Evolutionary conservation across 768 basidiomycete species (phyloP), one percentile per base, ranked within the genome.

Genomic region (Gelatoporia subvermispora): DNA sequence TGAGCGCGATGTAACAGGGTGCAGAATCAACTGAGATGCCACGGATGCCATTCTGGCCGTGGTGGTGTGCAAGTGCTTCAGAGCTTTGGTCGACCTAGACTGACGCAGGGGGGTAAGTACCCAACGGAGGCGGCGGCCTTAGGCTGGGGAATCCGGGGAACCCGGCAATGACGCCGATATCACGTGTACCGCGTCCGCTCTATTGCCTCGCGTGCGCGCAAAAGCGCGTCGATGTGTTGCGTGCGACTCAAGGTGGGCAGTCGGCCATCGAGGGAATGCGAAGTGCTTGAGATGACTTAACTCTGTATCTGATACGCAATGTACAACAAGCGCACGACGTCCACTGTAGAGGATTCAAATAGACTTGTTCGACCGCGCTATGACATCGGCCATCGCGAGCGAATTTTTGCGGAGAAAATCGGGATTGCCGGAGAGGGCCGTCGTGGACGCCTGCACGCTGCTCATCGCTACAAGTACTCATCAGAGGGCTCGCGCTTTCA

Each of bases 1-100:
- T 21, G 79, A 68, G 53, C 86, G 81, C 31, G 86, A 85, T 25
- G 91, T 74, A 1, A 77, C 71, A 8, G 95, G 95, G 59, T 97
- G 93, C 39, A 97, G 78, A 49, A 97, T 75, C 53, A 95, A 62
- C 60, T 93, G 88, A 17, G 85, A 81, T 20, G 84, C 83, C 43
- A 81, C 54, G 56, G 62, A 71, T 52, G 69, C 56, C 68, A 69
- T 70, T 41, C 18, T 49, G 45, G 20, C 35, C 25, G 17, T 36
- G 13, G 38, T 7, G 43, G 31, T 20, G 16, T n/a, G 45, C 3
- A 31, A 31, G 28, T 13, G 13, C n/a, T n/a, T n/a, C n/a, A n/a
- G n/a, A n/a, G n/a, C n/a, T n/a, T n/a, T n/a, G n/a, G n/a, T n/a
- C n/a, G n/a, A n/a, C n/a, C n/a, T n/a, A n/a, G n/a, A n/a, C n/a